Conservation (phyloP, 225 moss, liverwort and hornwort species). For the Pleurozium schreberi region DNA sequence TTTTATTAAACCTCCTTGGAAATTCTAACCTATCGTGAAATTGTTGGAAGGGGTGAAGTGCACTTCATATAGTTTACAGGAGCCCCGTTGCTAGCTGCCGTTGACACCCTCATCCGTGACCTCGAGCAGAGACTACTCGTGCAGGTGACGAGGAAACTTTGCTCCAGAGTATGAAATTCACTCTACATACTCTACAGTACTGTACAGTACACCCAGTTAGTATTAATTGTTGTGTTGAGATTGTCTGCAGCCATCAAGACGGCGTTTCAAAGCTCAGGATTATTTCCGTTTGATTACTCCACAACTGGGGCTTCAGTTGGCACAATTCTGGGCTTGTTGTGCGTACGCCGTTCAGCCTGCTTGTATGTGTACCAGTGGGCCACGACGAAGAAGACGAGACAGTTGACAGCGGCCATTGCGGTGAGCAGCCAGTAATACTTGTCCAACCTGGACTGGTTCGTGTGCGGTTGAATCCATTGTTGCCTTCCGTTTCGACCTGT, state of each 20-base stretch:
- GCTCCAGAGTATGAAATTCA: background rate
- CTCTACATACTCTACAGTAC: background rate
- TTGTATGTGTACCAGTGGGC: slow-evolving; percentile 56
- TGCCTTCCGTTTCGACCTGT: slow-evolving; percentile 7
- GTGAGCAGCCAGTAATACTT: slow-evolving; percentile 80
- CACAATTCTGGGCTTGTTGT: background rate
- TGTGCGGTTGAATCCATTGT: slow-evolving; percentile 17
- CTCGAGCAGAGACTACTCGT: background rate
- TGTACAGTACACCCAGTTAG: background rate
- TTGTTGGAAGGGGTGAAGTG: background rate
- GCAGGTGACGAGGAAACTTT: background rate
- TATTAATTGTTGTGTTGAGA: background rate
- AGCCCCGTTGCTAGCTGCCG: background rate
- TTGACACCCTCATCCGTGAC: background rate
- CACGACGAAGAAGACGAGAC: slow-evolving; percentile 36
- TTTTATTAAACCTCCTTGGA: background rate
- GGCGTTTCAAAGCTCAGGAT: background rate
- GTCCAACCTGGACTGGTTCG: slow-evolving; percentile 53
- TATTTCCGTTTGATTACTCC: background rate
- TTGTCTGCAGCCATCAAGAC: background rate
- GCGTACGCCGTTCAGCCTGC: background rate
- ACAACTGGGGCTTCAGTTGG: background rate
- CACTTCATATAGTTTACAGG: background rate
- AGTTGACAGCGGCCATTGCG: slow-evolving; percentile 27
- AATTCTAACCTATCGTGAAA: background rate